These are phyloP conservation scores for Phytophthora melonis DNA, from an alignment of 352 stramenopile species.

Conservation along the genomic window DNA sequence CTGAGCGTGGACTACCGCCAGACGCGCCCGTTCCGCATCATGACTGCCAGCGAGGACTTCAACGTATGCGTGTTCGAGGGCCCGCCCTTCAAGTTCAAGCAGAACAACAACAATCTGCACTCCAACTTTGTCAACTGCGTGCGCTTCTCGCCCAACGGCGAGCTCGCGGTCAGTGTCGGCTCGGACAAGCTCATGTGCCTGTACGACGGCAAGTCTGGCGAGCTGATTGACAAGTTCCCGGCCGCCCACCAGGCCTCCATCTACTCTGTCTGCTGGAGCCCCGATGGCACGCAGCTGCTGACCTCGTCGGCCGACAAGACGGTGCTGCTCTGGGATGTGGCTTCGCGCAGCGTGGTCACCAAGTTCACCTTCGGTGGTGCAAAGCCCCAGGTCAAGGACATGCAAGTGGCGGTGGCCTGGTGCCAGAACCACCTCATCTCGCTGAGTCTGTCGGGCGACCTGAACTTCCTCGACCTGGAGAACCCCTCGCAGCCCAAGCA, in stretches of 20 bases:
- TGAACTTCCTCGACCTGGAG: slow-evolving; percentile 81
- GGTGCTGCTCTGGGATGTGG: slow-evolving; percentile 93
- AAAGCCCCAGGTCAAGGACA: slow-evolving; percentile 83
- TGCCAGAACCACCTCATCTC: slow-evolving; percentile 84
- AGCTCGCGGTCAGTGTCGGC: slow-evolving; percentile 91
- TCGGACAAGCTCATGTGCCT: slow-evolving; percentile 96
- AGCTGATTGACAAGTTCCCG: slow-evolving; percentile 85
- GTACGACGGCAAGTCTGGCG: slow-evolving; percentile 94
- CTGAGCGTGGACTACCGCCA: slow-evolving; percentile 94
- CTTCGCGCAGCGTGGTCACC: slow-evolving; percentile 69
- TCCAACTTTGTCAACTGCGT: slow-evolving; percentile 97
- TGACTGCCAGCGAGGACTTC: slow-evolving; percentile 96
- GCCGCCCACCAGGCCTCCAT: slow-evolving; percentile 92
- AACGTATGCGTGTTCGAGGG: slow-evolving; percentile 96
- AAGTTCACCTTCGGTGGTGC: slow-evolving; percentile 79
- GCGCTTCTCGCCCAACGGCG: slow-evolving; percentile 93
- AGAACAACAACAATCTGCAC: slow-evolving; percentile 94
- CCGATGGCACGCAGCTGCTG: slow-evolving; percentile 90
- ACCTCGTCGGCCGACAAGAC: slow-evolving; percentile 98
- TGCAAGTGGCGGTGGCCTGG: slow-evolving; percentile 82
- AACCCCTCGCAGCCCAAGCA: slow-evolving; percentile 79
- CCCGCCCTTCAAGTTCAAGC: slow-evolving; percentile 96
- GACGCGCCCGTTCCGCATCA: slow-evolving; percentile 94
- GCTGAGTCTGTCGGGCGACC: slow-evolving; percentile 84
- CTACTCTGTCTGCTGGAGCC: slow-evolving; percentile 95